Percentiles rank a stretch among this genome's conserved stretches.
Conservation (phyloP, 1,284 basidiomycete species). For the Cutaneotrichosporon sp. region DNA sequence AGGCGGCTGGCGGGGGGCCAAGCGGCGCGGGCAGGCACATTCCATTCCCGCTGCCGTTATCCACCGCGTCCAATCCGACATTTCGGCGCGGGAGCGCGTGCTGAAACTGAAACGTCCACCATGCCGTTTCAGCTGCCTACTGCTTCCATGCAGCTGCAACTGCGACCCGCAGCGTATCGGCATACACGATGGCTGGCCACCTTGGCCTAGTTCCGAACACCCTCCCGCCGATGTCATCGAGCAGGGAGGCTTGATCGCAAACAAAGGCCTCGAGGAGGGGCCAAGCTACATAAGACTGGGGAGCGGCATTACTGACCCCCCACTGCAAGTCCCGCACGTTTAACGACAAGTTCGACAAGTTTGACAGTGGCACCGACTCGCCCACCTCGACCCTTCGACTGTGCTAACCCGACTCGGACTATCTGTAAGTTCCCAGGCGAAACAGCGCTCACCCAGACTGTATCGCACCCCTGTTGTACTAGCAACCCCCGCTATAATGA, state of each 20-base stretch:
- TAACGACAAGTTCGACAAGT: neutral
- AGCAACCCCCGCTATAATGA: neutral
- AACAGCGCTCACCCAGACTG: neutral
- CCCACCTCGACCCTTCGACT: neutral
- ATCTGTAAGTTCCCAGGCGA: neutral
- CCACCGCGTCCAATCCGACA: neutral
- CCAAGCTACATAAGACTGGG: neutral
- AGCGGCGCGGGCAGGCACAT: too few relatives aligned
- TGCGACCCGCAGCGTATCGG: neutral
- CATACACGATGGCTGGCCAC: neutral
- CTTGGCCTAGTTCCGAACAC: neutral
- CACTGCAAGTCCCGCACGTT: neutral
- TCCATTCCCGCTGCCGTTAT: neutral
- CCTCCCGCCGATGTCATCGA: neutral
- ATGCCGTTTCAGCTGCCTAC: neutral
- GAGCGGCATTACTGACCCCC: neutral
- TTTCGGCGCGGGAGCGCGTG: neutral
- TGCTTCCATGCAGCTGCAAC: neutral
- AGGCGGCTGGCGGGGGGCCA: neutral
- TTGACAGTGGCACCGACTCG: neutral
- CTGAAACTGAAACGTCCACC: neutral
- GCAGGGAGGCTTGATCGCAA: neutral
- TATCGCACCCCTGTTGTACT: neutral
- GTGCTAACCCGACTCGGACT: neutral
- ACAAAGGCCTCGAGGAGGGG: neutral